Conservation (phyloP, 2,329 filamentous ascomycete genomes). For the Fusarium equiseti region DNA sequence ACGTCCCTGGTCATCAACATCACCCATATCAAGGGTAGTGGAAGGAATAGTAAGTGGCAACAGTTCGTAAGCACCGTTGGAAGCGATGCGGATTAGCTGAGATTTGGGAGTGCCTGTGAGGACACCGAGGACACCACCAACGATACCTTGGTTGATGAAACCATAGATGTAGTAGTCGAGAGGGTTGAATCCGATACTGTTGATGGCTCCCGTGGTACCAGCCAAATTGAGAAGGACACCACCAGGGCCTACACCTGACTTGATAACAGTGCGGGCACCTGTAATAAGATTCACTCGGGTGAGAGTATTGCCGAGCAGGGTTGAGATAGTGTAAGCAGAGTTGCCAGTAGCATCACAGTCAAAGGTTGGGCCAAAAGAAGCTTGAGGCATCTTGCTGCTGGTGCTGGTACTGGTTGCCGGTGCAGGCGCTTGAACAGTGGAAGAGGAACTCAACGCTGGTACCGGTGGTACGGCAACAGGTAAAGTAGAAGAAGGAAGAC, state of each 20-base stretch:
- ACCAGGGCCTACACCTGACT: conserved; percentile 3
- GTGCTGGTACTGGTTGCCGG: neutral
- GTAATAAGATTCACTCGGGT: conserved; percentile 1
- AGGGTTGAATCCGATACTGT: conserved; percentile 8
- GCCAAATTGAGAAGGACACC: neutral
- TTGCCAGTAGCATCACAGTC: conserved; percentile 5
- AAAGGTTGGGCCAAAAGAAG: conserved; percentile 8
- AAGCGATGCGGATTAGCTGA: conserved; percentile 5
- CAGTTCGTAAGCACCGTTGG: conserved; percentile 1
- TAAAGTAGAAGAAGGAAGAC: neutral
- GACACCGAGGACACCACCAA: neutral
- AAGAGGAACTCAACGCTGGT: neutral
- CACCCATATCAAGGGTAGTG: conserved; percentile 4
- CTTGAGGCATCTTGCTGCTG: neutral
- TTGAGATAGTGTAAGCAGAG: neutral
- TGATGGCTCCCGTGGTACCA: conserved; percentile 2
- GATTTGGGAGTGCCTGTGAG: neutral
- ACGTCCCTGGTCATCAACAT: conserved; percentile 7
- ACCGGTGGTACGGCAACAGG: neutral
- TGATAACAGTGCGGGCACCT: neutral
- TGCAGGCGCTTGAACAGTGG: neutral
- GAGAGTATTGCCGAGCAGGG: conserved; percentile 6
- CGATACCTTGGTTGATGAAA: neutral
- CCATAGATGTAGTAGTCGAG: conserved; percentile 16
- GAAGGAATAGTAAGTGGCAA: neutral